Conservation (phyloP, 2,329 filamentous ascomycete species). For the Apiospora koreana region DNA sequence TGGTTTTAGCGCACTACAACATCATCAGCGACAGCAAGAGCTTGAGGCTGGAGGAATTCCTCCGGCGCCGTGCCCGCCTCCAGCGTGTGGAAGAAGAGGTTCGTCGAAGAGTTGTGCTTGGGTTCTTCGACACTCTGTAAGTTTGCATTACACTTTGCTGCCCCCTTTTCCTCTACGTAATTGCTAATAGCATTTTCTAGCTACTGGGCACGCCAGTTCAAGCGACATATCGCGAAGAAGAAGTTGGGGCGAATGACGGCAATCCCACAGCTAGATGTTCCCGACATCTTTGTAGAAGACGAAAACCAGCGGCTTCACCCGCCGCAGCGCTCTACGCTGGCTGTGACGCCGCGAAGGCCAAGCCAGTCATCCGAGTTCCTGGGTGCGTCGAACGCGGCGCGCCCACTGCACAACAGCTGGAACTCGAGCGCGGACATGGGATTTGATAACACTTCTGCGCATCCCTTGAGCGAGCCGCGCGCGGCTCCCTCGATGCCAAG, state of each 20-base stretch:
- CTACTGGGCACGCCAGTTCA: constrained; percentile 83
- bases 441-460: constrained; percentile 44
- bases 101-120: constrained; percentile 82
- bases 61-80: constrained; percentile 84
- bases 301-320: constrained; percentile 59
- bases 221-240: constrained; percentile 71
- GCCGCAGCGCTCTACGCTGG: constrained; percentile 31
- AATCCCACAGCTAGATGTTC: constrained; percentile 78
- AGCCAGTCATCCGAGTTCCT: constrained; percentile 34
- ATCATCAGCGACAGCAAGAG: constrained; percentile 98
- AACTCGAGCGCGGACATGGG: constrained; percentile 44
- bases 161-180: background rate
- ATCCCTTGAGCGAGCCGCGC: constrained; percentile 57
- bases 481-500: constrained; percentile 41
- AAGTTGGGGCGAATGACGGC: constrained; percentile 74
- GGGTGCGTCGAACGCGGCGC: constrained; percentile 32
- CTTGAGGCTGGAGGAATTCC: constrained; percentile 89
- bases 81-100: constrained; percentile 96
- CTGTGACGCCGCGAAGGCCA: constrained; percentile 23
- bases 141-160: constrained; percentile 25
- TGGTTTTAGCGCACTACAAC: constrained; percentile 98
- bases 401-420: constrained; percentile 43
- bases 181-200: constrained; percentile 38
- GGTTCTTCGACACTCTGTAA: constrained; percentile 91
- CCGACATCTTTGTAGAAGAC: constrained; percentile 88